phyloP scores from a whole-genome alignment of 176 grass and related monocot species.

The Aegilops umbellulata region DNA sequence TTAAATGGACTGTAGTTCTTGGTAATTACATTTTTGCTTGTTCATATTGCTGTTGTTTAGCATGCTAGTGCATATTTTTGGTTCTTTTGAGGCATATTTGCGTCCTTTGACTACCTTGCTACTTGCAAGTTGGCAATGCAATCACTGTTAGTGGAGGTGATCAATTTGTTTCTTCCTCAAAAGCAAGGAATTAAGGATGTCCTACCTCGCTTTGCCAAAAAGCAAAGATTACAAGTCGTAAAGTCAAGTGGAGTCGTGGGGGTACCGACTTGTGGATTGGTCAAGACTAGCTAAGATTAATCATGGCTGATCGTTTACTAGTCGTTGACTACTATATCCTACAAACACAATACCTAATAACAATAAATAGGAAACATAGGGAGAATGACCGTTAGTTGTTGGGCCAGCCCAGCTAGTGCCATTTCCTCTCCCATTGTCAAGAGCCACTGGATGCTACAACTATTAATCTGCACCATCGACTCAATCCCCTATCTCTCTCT shows the following conservation, averaged over 20 bases:
- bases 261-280: neutral
- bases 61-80: neutral
- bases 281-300: neutral
- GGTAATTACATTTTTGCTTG: neutral
- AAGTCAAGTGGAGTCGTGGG: neutral
- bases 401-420: neutral
- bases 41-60: constrained; percentile 15
- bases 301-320: neutral
- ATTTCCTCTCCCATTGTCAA: neutral
- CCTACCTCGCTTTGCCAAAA: neutral
- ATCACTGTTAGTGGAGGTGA: neutral
- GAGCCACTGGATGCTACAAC: neutral
- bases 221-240: neutral
- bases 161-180: neutral
- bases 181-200: neutral
- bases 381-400: neutral
- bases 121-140: neutral
- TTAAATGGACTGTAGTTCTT: constrained; percentile 17
- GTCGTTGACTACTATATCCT: neutral
- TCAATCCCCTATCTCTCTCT: neutral
- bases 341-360: neutral
- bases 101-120: neutral
- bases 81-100: neutral
- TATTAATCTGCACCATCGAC: neutral
- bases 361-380: neutral